These are phyloP conservation scores for Xylogone sp. DNA, from an alignment of 2,329 filamentous ascomycete species.

Conservation along the genomic window DNA sequence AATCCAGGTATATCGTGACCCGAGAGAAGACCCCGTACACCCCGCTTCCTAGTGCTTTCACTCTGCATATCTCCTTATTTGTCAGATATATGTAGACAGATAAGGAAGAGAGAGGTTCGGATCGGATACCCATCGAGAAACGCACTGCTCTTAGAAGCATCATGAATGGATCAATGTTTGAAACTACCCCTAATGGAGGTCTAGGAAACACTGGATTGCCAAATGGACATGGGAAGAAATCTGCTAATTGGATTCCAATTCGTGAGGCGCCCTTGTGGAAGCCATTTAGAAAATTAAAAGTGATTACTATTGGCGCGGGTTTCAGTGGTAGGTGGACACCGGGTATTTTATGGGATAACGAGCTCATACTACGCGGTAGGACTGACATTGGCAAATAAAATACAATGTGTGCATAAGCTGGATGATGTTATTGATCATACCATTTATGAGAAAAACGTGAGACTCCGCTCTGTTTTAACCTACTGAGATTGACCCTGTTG, in stretches of 20 bases:
- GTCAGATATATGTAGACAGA: neutral
- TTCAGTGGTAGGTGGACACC: neutral
- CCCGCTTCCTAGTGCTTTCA: neutral
- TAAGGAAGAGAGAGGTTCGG: neutral
- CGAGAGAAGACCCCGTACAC: neutral
- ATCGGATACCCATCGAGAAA: neutral
- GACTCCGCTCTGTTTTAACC: conserved; percentile 48
- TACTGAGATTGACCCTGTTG: conserved; percentile 51
- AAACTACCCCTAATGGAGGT: neutral
- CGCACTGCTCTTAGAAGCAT: neutral
- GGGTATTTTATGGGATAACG: neutral
- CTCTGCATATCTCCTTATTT: neutral
- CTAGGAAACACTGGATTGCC: neutral
- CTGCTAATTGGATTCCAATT: neutral
- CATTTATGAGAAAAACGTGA: conserved; percentile 51
- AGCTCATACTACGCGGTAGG: conserved; percentile 2
- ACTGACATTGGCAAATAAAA: conserved; percentile 33
- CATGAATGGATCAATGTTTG: neutral
- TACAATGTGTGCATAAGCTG: conserved; percentile 5
- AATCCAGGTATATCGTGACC: neutral
- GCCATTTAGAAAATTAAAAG: neutral
- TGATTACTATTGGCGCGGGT: neutral
- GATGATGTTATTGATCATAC: conserved; percentile 53
- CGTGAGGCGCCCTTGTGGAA: neutral
- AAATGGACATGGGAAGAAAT: neutral